A percentile compares a stretch with the other conserved stretches of the same genome.
phyloP scores from a whole-genome alignment of 2,329 filamentous ascomycete species.

The Fusarium decemcellulare region DNA sequence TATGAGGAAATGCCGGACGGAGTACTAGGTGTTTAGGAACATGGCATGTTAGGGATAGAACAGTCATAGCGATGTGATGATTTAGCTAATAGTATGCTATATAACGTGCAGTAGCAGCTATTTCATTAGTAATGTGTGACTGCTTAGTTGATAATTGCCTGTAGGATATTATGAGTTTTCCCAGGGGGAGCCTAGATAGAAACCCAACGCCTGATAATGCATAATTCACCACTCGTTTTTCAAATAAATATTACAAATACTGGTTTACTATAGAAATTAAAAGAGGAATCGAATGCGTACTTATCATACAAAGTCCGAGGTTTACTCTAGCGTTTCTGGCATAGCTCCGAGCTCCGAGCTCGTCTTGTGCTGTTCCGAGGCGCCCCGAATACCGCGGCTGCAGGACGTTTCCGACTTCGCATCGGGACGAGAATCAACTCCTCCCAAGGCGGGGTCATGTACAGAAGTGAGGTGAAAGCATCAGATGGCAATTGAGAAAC shows the following conservation, averaged over 20 bases:
- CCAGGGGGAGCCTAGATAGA: too few species aligned
- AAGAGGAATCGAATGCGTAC: neutral
- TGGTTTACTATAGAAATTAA: neutral
- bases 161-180: too few species aligned
- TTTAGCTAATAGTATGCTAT: neutral
- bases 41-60: neutral
- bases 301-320: neutral
- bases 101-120: neutral
- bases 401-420: neutral
- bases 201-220: too few species aligned
- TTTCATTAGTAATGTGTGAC: neutral
- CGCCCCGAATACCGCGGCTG: constrained; percentile 4
- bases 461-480: too few species aligned
- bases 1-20: constrained; percentile 49
- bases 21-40: neutral
- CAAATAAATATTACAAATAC: too few species aligned
- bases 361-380: neutral
- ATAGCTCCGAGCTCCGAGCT: neutral
- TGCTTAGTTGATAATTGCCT: too few species aligned
- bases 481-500: too few species aligned
- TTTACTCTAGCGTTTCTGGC: neutral
- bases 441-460: neutral
- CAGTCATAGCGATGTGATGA: neutral
- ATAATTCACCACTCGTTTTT: too few species aligned
- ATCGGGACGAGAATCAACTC: neutral